Base-by-base conservation (phyloP, 2,329 filamentous ascomycete genomes). In the Dothidotthia symphoricarpi region DNA sequence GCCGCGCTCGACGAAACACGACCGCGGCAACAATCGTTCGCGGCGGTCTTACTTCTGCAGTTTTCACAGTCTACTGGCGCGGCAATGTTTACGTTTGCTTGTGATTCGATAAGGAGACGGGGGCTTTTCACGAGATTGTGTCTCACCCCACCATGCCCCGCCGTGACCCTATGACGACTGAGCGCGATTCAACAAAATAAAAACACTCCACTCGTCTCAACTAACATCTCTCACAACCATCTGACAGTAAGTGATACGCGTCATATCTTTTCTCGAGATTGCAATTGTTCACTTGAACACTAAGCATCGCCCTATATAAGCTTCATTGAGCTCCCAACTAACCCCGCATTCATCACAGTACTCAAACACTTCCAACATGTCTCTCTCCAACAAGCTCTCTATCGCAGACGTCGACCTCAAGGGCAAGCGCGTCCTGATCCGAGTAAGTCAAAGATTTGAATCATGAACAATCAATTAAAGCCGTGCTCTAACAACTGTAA, bases 341-440 rank as follows among this genome's bases (percentile, higher is more conserved):
- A 59, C 51, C 24, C 22, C 32, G n/a, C 34, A 39, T 19, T 43
- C 43, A 44, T 34, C 42, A 41, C 36, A 55, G 40, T 45, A 48
- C 47, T 44, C 40, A 44, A 16, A 41, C 27, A 39, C 36, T 31
- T 26, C 24, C 43, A 51, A 14, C 36, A 98, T 98, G 93, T 97
- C 93, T 83, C 88, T 98, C 69, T 87, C 90, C 63, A 96, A 83
- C 82, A 98, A 98, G 81, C 87, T 98, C 63, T 87, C 89, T 58
- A 96, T 98, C 73, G 87, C 83, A 55, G 91, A 98, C 68, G 84
- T 95, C 64, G 90, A 98, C 74, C 80, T 98, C 73, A 95, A 95
- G 82, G 91, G 80, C 81, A 98, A 98, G 83, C 83, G 90, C 63
- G 93, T 97, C 72, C 80, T 98, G 63, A 96, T 98, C 70, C 86